phyloP scores from a whole-genome alignment of 108 stramenopile species.

The Stephanodiscus minutulus region DNA sequence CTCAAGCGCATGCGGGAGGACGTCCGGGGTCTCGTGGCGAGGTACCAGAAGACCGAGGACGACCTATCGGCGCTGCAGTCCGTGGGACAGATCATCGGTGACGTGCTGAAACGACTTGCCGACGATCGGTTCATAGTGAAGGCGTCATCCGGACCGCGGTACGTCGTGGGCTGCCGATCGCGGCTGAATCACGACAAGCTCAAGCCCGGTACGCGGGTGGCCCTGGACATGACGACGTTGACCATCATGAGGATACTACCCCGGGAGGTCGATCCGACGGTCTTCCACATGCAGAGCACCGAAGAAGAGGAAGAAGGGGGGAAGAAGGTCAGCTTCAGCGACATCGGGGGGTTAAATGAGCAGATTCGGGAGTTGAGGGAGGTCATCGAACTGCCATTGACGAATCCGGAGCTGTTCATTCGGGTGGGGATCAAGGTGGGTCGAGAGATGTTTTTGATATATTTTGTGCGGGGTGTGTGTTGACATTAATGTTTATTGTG shows the following conservation, averaged over 20 bases:
- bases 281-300: conserved; percentile 96
- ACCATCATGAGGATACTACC: conserved; percentile 98
- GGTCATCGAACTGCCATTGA: conserved; percentile 98
- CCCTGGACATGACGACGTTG: conserved; percentile 99
- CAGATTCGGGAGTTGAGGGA: conserved; percentile 98
- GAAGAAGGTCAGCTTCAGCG: conserved; percentile 84
- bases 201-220: conserved; percentile 95
- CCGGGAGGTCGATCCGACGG: conserved; percentile 98
- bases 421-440: conserved; percentile 98
- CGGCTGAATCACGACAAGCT: conserved; percentile 90
- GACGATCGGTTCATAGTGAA: conserved; percentile 98
- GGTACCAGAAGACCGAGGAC: conserved; percentile 97
- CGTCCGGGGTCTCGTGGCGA: conserved; percentile 78
- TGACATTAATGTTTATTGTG: not conserved
- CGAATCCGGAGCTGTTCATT: conserved; percentile 97
- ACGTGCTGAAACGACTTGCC: conserved; percentile 95
- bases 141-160: conserved; percentile 94
- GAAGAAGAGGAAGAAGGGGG: conserved; percentile 87
- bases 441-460: conserved; percentile 76
- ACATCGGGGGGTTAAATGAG: conserved; percentile 96
- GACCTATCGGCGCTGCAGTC: conserved; percentile 93
- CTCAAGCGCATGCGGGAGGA: conserved; percentile 92
- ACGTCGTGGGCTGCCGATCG: conserved; percentile 95
- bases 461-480: not conserved
- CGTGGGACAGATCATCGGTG: conserved; percentile 98